Evolutionary conservation across 2,329 filamentous ascomycete genomes (phyloP), one percentile per base, ranked within the genome.

Genomic region (Chaetomium globosum): DNA sequence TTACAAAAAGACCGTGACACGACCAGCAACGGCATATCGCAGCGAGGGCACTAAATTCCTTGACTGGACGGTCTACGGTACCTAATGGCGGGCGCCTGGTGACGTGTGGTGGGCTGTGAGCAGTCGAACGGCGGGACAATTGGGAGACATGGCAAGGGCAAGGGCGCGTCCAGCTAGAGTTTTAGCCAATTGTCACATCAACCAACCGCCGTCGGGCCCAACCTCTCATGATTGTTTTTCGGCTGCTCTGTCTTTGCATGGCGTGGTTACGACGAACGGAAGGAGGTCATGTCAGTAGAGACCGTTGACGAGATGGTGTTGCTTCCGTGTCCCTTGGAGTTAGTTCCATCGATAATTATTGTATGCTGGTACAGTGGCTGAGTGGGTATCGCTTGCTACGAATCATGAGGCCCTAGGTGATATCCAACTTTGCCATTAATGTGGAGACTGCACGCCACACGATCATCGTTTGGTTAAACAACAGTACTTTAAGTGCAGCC

Each of bases 181-280:
- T 60, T 65, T 61, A 58, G 59, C 39, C 65, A 57, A 69, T 67
- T 64, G 61, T 61, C 58, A 63, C 48, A 59, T 63, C 60, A 49
- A 61, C 55, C 51, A 56, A 67, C 26, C 51, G 54, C 19, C 28
- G 66, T 59, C 23, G 64, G 31, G 80, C 81, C 33, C 53, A 59
- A 26, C 16, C 3, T 52, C 39, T 33, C 30, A 8, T 59, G 6
- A 43, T n/a, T 61, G 8, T 36, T n/a, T 4, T 26, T 82, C 69
- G 80, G 82, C 13, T 10, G 7, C 46, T 48, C 1, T n/a, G 16
- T 67, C 73, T 59, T 39, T 33, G 16, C 80, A 28, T 4, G 12
- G 21, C 48, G 4, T 23, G 23, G 8, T 48, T 23, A 10, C n/a
- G 19, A 9, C 10, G 43, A 46, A 8, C n/a, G 36, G 36, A 16